A percentile compares a stretch with the other conserved stretches of the same genome.
Conservation (phyloP, 2,329 filamentous ascomycete species). For the Talaromyces islandicus region DNA sequence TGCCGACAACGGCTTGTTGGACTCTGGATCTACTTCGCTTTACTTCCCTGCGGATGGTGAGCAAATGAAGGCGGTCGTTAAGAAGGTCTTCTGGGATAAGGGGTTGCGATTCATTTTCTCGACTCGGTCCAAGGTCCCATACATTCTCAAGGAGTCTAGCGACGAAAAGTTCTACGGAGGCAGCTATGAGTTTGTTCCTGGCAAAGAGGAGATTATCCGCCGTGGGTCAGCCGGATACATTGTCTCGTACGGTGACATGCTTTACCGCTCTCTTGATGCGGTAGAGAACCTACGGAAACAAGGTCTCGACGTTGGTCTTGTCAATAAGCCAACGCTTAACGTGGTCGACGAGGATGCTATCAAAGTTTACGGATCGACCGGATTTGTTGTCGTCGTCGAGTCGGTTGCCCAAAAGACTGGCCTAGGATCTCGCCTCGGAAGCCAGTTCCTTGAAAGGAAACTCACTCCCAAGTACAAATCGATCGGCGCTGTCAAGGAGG, state of each 20-base stretch:
- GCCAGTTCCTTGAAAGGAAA: conserved; percentile 30
- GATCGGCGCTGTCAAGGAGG: conserved; percentile 33
- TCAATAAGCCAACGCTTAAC: conserved; percentile 37
- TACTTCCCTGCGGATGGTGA: conserved; percentile 38
- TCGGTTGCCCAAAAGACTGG: conserved; percentile 36
- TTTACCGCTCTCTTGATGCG: conserved; percentile 35
- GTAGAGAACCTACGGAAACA: conserved; percentile 31
- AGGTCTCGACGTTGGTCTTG: conserved; percentile 31
- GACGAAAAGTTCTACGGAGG: conserved; percentile 30
- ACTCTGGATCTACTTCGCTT: conserved; percentile 27
- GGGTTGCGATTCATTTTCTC: conserved; percentile 35
- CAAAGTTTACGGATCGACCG: conserved; percentile 27
- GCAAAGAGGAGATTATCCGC: conserved; percentile 35
- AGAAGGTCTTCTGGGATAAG: conserved; percentile 32
- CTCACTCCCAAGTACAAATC: conserved; percentile 32
- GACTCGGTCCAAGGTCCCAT: conserved; percentile 33
- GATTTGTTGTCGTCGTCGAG: conserved; percentile 34
- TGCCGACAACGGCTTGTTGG: conserved; percentile 35
- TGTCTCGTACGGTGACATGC: conserved; percentile 34
- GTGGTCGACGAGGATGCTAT: conserved; percentile 34
- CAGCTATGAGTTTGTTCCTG: conserved; percentile 31
- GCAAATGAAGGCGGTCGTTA: conserved; percentile 34
- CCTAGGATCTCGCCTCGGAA: conserved; percentile 32
- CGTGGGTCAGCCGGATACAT: conserved; percentile 32
- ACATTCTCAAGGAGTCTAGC: conserved; percentile 31